Evolutionary conservation across 1,284 basidiomycete species (phyloP).

Genomic region (Tilletia horrida): DNA sequence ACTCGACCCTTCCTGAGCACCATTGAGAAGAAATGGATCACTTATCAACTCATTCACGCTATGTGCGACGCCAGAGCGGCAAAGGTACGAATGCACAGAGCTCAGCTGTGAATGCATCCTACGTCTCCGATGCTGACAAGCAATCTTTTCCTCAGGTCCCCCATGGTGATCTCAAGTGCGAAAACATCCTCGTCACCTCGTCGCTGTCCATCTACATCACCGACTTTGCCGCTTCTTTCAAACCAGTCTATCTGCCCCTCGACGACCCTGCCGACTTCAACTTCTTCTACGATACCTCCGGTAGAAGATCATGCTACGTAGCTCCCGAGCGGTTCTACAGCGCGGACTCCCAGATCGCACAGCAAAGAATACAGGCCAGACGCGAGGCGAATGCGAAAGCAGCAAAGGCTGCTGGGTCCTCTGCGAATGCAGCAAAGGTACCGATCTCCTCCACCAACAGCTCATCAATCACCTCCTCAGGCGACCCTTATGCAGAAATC

Average conservation of each 20-base stretch:
- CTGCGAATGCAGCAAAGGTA: constrained; percentile 5
- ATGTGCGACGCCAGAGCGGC: constrained; percentile 77
- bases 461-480: constrained; percentile 15
- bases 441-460: constrained; percentile 22
- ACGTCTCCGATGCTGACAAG: no score
- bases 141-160: constrained; percentile 63
- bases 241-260: constrained; percentile 89
- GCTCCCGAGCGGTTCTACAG: constrained; percentile 95
- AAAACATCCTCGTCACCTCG: constrained; percentile 93
- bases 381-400: constrained; percentile 53
- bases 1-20: constrained; percentile 87
- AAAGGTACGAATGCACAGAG: constrained; percentile 55
- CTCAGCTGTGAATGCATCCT: background rate
- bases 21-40: constrained; percentile 98
- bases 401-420: constrained; percentile 14
- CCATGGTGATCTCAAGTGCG: constrained; percentile 96
- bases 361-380: constrained; percentile 58
- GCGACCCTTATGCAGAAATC: constrained; percentile 34
- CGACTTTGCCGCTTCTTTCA: constrained; percentile 89
- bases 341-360: constrained; percentile 66
- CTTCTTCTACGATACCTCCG: constrained; percentile 95
- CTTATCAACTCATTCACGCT: constrained; percentile 84
- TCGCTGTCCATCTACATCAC: constrained; percentile 94
- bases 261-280: constrained; percentile 97
- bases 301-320: constrained; percentile 86